Conservation (phyloP, 106 monocot genomes). For the Chionographis japonica region DNA sequence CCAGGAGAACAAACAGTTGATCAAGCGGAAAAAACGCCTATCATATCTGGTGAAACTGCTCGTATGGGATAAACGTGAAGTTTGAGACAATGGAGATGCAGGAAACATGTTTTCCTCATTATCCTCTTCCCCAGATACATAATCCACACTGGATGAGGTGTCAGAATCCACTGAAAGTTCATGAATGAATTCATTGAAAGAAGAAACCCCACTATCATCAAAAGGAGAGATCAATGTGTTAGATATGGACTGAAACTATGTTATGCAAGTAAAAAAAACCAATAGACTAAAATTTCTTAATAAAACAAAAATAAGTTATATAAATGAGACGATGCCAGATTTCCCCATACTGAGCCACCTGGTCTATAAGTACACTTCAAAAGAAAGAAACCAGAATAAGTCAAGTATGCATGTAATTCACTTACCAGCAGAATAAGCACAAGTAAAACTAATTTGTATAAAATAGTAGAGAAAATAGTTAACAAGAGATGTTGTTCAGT, state of each 20-base stretch:
- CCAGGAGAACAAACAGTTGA: constrained; percentile 61
- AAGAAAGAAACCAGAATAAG: no score
- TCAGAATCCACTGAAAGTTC: constrained; percentile 87
- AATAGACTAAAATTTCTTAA: not conserved
- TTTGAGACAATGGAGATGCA: constrained; percentile 70
- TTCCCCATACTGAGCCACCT: no score
- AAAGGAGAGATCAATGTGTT: constrained; percentile 1
- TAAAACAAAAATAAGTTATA: no score
- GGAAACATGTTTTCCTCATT: constrained; percentile 53
- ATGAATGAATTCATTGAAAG: constrained; percentile 92
- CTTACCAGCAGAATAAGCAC: no score
- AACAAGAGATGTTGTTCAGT: no score
- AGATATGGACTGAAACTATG: not conserved
- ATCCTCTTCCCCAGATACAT: constrained; percentile 71
- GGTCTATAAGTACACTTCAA: no score
- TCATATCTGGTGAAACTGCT: constrained; percentile 65
- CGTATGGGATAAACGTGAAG: constrained; percentile 72
- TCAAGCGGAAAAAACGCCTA: constrained; percentile 24
- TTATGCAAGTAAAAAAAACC: constrained; percentile 3
- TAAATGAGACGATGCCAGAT: no score
- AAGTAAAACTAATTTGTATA: no score
- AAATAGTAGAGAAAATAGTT: no score
- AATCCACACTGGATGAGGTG: constrained; percentile 38
- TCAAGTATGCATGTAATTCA: no score
- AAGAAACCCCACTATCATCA: constrained; percentile 86